Conservation (phyloP, 2,329 filamentous ascomycete species). For the Aureobasidium namibiae region DNA sequence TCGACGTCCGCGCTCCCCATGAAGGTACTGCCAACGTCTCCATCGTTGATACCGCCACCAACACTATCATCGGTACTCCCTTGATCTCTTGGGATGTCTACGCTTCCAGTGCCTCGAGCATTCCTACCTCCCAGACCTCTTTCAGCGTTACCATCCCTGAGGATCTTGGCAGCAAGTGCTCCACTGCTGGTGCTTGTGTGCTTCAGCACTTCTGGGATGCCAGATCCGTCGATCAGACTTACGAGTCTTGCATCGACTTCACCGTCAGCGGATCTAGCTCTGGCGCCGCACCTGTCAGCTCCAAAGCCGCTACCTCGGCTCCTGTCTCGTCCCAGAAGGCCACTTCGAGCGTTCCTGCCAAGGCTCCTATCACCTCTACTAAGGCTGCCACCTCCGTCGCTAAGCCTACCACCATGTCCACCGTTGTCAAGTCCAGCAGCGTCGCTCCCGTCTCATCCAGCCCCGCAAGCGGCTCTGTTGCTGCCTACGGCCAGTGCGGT, state of each 20-base stretch:
- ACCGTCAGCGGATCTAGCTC: conserved; percentile 27
- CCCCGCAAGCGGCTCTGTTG: not conserved
- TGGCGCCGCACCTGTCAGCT: conserved; percentile 10
- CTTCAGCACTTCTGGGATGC: conserved; percentile 59
- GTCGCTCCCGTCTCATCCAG: conserved; percentile 1
- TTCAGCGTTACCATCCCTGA: conserved; percentile 49
- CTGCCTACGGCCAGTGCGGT: conserved; percentile 26
- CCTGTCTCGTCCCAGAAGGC: not conserved
- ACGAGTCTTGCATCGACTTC: conserved; percentile 57
- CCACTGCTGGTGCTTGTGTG: conserved; percentile 43
- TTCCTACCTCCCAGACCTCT: conserved; percentile 37
- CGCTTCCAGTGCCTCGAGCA: conserved; percentile 39
- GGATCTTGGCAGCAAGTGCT: conserved; percentile 39
- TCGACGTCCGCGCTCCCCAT: conserved; percentile 46
- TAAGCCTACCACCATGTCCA: conserved; percentile 1
- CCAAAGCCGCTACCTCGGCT: not conserved
- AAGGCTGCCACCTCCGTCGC: not conserved
- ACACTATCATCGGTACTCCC: conserved; percentile 44
- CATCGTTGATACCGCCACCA: conserved; percentile 46
- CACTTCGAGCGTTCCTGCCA: conserved; percentile 1
- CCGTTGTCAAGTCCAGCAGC: not conserved
- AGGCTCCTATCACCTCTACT: not conserved
- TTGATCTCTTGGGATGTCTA: conserved; percentile 50
- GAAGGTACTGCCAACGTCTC: conserved; percentile 51
- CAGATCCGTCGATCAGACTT: conserved; percentile 48